Evolutionary conservation across 2,329 filamentous ascomycete species (phyloP), one percentile per base, ranked within the genome.

Genomic region (Fusarium phyllophilum): DNA sequence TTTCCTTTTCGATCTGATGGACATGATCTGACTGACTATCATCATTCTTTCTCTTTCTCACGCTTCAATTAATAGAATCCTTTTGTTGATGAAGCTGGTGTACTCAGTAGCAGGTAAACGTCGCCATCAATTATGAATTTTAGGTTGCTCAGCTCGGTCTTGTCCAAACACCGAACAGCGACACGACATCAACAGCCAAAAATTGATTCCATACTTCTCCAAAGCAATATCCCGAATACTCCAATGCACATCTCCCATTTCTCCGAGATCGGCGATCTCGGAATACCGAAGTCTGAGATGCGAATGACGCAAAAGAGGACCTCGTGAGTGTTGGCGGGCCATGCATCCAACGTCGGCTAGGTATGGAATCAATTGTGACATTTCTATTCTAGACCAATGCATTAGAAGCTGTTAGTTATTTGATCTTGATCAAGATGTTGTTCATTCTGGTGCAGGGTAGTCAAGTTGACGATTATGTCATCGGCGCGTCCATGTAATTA

Each of bases 381-480:
- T 15, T 26, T 26, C 33, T 15, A 38, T 26, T 45, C 22, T 10
- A 15, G 17, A 8, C 18, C 20, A 20, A 41, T 46, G 15, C 14
- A 29, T n/a, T 12, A 26, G 5, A 38, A 45, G 17, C 10, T 33
- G 41, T 24, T 29, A 12, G 12, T 18, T 34, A 38, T 18, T 36
- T 22, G 15, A 12, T 13, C 8, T 26, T 13, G 9, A 5, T 56
- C 1, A 18, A 18, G 15, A 15, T 48, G 18, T 18, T 22, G 12
- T 13, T 18, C 12, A 4, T 18, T 14, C 4, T 8, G 20, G 46
- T 73, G 18, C 18, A 72, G 69, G 69, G 70, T 73, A 70, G 36
- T 18, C 26, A 3, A 20, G 11, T 49, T 20, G 33, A 38, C 24
- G 68, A 77, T 78, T 78, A 78, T 77, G 75, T 78, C 75, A 78